A percentile compares a stretch with the other conserved stretches of the same genome.
These are phyloP conservation scores for Phaeophleospora eucalypticola DNA, from an alignment of 2,329 filamentous ascomycete species.

Conservation along the genomic window DNA sequence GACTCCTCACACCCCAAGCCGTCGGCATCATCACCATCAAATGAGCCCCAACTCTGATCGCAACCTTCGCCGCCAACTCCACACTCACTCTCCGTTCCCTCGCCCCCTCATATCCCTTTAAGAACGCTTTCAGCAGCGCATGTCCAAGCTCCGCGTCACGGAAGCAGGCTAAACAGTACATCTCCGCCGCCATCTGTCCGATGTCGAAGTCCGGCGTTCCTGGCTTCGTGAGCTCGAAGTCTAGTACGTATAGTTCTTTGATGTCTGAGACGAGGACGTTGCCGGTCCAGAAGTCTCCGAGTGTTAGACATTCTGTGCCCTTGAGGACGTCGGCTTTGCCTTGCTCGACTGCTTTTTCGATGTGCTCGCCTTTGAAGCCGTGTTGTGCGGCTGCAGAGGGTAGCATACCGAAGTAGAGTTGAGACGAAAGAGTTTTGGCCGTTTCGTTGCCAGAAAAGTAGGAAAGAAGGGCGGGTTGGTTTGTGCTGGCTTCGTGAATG, in stretches of 20 bases:
- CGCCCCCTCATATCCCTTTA: constrained; percentile 6
- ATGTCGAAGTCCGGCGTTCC: constrained; percentile 18
- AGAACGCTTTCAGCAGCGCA: constrained; percentile 8
- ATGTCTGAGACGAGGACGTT: constrained; percentile 12
- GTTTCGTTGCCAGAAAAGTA: constrained; percentile 11
- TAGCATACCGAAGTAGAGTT: constrained; percentile 10
- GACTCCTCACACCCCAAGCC: not conserved
- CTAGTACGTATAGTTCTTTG: constrained; percentile 8
- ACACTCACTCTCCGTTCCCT: not conserved
- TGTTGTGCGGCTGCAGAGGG: constrained; percentile 9
- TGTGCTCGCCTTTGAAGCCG: constrained; percentile 8
- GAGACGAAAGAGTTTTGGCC: constrained; percentile 6
- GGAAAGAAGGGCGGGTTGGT: not conserved
- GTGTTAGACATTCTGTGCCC: constrained; percentile 11
- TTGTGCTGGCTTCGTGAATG: constrained; percentile 9
- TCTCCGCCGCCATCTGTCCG: constrained; percentile 20
- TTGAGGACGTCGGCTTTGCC: constrained; percentile 11
- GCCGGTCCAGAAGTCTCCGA: constrained; percentile 21
- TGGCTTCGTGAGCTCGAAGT: constrained; percentile 17
- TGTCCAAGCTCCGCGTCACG: constrained; percentile 2
- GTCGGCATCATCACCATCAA: constrained; percentile 5
- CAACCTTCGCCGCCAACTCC: constrained; percentile 12
- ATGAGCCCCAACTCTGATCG: constrained; percentile 19
- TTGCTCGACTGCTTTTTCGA: constrained; percentile 8
- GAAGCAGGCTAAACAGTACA: constrained; percentile 16